Evolutionary conservation across 768 basidiomycete species (phyloP).

Genomic region (Naganishia vaughanmartiniae): DNA sequence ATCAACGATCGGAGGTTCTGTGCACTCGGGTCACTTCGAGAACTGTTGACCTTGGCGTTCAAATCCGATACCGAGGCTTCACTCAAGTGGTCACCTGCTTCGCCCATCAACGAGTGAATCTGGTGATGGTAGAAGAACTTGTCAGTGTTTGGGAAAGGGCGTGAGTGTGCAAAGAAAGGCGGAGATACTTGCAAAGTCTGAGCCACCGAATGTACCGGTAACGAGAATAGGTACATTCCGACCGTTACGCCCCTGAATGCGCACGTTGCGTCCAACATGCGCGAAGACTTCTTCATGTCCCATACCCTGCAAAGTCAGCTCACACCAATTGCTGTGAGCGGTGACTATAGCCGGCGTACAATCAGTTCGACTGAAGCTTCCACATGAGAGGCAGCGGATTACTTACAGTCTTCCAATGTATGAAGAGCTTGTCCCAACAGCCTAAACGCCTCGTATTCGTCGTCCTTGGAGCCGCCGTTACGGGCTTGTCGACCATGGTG

Average conservation of each 20-base stretch:
- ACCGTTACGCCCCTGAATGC: constrained; percentile 71
- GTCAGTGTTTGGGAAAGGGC: neutral
- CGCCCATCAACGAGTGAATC: constrained; percentile 52
- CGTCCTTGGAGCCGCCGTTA: constrained; percentile 53
- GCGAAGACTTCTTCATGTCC: constrained; percentile 75
- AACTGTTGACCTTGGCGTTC: constrained; percentile 70
- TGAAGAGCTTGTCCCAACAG: constrained; percentile 75
- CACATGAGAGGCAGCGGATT: too few species aligned
- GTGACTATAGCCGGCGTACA: constrained; percentile 53
- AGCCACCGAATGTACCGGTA: constrained; percentile 61
- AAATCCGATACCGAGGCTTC: constrained; percentile 80
- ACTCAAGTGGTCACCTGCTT: constrained; percentile 58
- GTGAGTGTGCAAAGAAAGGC: neutral
- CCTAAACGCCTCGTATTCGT: constrained; percentile 60
- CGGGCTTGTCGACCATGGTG: constrained; percentile 62
- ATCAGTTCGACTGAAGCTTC: neutral
- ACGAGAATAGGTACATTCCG: constrained; percentile 75
- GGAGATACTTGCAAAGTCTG: constrained; percentile 67
- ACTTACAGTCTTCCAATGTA: constrained; percentile 69
- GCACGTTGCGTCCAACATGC: constrained; percentile 78
- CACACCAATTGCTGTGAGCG: constrained; percentile 76
- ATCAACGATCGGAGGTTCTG: constrained; percentile 42
- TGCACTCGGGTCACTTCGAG: constrained; percentile 59
- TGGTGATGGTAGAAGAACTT: neutral
- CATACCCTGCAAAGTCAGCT: constrained; percentile 69